Conservation (phyloP, 129 eudicot species). For the Lactuca saligna region DNA sequence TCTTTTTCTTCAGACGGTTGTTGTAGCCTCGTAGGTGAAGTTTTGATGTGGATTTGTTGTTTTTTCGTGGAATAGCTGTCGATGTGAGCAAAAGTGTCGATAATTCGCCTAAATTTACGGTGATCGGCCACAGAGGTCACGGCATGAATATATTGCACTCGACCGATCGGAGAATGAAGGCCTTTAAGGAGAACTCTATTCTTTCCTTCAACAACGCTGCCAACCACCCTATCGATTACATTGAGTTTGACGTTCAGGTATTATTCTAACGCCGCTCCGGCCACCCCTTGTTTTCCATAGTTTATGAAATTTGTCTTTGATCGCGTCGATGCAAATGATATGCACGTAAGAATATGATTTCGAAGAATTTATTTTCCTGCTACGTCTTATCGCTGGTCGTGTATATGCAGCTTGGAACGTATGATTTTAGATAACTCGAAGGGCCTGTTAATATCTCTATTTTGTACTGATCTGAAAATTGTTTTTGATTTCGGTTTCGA, state of each 20-base stretch:
- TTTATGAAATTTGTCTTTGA: neutral
- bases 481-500: neutral
- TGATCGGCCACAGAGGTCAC: slow-evolving; percentile 87
- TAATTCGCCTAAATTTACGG: slow-evolving; percentile 50
- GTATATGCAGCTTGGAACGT: neutral
- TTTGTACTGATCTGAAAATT: neutral
- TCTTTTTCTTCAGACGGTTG: neutral
- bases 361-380: neutral
- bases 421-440: neutral
- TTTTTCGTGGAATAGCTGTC: slow-evolving; percentile 29
- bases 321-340: neutral
- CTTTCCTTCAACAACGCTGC: slow-evolving; percentile 80
- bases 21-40: neutral
- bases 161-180: slow-evolving; percentile 81
- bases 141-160: slow-evolving; percentile 88
- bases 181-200: slow-evolving; percentile 70
- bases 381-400: neutral
- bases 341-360: neutral
- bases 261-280: neutral
- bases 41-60: neutral
- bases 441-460: neutral
- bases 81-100: slow-evolving; percentile 41
- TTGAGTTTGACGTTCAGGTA: slow-evolving; percentile 98
- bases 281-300: neutral
- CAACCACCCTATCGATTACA: slow-evolving; percentile 51